Conservation (phyloP, 345 rosid species). For the Populus pruinosa region DNA sequence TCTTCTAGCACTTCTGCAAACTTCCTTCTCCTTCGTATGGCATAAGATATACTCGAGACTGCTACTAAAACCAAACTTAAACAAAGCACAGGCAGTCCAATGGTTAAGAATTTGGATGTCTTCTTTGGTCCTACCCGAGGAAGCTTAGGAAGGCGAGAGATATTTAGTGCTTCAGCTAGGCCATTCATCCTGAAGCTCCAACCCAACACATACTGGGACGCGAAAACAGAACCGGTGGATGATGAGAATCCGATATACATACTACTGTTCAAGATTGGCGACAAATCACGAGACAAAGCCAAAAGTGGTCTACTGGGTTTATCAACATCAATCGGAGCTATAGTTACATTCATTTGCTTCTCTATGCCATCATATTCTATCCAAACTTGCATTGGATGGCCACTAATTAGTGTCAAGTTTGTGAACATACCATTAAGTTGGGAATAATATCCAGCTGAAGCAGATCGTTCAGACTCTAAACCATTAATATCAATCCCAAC, state of each 20-base stretch:
- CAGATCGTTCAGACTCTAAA: constrained; percentile 31
- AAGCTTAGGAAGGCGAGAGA: constrained; percentile 59
- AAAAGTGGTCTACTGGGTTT: constrained; percentile 48
- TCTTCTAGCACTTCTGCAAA: constrained; percentile 66
- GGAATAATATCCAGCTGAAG: constrained; percentile 44
- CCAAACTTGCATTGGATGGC: constrained; percentile 46
- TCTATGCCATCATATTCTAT: constrained; percentile 38
- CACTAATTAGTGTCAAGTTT: constrained; percentile 26
- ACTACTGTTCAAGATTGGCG: constrained; percentile 19
- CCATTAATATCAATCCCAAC: constrained; percentile 57
- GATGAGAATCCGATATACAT: constrained; percentile 77
- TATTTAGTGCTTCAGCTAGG: constrained; percentile 34
- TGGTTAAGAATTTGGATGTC: constrained; percentile 31
- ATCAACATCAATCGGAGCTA: constrained; percentile 33
- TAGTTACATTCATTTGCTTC: constrained; percentile 39
- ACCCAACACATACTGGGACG: constrained; percentile 38
- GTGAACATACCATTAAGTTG: constrained; percentile 6
- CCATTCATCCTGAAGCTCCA: constrained; percentile 27
- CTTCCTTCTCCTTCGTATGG: constrained; percentile 43
- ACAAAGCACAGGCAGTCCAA: constrained; percentile 44
- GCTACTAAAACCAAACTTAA: constrained; percentile 20
- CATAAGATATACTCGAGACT: constrained; percentile 18
- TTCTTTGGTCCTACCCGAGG: constrained; percentile 39
- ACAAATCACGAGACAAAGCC: constrained; percentile 43
- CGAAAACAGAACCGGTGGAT: constrained; percentile 39